These are phyloP conservation scores for Paratinospora sagittata DNA, from an alignment of 164 flowering plant genomes.

Conservation along the genomic window DNA sequence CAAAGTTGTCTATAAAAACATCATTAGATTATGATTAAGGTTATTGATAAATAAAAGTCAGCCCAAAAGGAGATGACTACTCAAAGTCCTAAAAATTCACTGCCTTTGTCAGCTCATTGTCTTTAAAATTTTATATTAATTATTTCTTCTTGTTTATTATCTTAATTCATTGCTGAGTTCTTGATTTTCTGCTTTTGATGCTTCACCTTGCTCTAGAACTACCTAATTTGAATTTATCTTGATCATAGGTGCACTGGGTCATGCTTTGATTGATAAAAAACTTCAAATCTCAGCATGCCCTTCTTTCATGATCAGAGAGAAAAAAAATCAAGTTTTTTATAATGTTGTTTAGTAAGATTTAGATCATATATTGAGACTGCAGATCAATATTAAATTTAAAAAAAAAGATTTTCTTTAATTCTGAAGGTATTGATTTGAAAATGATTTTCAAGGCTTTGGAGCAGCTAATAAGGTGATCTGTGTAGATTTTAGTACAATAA, in stretches of 20 bases:
- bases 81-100: conserved; percentile 83
- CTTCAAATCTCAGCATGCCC: no score
- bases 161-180: not conserved
- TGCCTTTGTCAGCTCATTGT: conserved; percentile 64
- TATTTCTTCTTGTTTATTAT: not conserved
- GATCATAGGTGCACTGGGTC: no score
- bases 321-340: no score
- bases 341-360: no score
- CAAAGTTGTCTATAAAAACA: conserved; percentile 31
- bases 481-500: no score
- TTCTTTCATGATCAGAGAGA: no score
- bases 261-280: no score
- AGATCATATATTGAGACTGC: no score
- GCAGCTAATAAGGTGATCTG: no score
- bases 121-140: conserved; percentile 16
- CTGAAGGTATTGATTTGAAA: not conserved
- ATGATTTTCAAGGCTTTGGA: no score
- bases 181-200: not conserved
- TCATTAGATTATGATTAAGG: conserved; percentile 85
- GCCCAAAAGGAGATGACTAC: conserved; percentile 84
- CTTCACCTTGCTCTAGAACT: no score
- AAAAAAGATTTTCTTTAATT: not conserved
- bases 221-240: no score
- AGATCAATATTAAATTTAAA: not conserved
- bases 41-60: conserved; percentile 70